Percentiles rank a stretch among this genome's conserved stretches.
phyloP scores from a whole-genome alignment of 2,329 filamentous ascomycete genomes.

The Blastomyces silverae region DNA sequence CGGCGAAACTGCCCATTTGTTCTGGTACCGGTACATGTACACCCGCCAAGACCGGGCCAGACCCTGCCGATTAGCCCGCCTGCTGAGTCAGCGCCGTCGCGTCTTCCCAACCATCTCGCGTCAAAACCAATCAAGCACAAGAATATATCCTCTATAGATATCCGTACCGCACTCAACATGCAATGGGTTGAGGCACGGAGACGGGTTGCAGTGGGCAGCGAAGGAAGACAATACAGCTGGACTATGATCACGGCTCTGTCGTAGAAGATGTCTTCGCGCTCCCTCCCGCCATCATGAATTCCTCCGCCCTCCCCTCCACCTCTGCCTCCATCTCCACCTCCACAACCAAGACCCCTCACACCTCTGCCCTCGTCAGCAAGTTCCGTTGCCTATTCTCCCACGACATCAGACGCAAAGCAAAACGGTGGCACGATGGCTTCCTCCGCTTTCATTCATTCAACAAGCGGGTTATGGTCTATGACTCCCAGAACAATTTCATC shows the following conservation, averaged over 20 bases:
- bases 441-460: conserved; percentile 89
- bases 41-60: too few species aligned
- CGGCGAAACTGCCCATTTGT: too few species aligned
- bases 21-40: too few species aligned
- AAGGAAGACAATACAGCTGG: background rate
- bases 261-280: background rate
- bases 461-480: conserved; percentile 82
- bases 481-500: conserved; percentile 69
- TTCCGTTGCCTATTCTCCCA: conserved; percentile 82
- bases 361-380: conserved; percentile 69
- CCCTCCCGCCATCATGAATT: conserved; percentile 8
- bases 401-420: conserved; percentile 78
- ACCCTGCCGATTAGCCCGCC: too few species aligned
- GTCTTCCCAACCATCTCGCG: background rate
- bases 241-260: background rate
- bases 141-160: too few species aligned
- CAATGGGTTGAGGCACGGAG: background rate
- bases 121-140: background rate
- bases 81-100: conserved; percentile 9
- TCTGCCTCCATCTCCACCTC: conserved; percentile 26
- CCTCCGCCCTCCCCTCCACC: background rate
- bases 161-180: too few species aligned
- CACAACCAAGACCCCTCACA: conserved; percentile 43
- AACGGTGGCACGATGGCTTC: conserved; percentile 88
- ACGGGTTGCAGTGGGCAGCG: background rate